A percentile compares a stretch with the other conserved stretches of the same genome.
Evolutionary conservation across 2,329 filamentous ascomycete genomes (phyloP).

Genomic region (Mollisia scopiformis): DNA sequence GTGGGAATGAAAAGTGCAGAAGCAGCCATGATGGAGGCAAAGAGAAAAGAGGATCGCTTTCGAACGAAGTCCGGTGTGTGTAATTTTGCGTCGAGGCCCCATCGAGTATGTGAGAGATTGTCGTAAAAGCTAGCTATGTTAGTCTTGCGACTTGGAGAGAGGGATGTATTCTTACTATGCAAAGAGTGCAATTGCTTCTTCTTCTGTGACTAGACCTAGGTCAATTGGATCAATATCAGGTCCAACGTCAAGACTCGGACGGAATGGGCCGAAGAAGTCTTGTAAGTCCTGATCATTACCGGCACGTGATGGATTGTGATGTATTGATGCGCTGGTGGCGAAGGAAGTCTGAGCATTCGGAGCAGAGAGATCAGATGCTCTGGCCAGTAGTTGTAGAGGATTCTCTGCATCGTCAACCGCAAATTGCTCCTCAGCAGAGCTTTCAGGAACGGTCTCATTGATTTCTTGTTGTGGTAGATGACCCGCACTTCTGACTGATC

Average conservation of each 20-base stretch:
- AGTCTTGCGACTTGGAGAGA: background rate
- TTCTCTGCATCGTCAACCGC: constrained; percentile 76
- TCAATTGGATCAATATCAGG: constrained; percentile 69
- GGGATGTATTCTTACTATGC: constrained; percentile 54
- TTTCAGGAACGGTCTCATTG: constrained; percentile 12
- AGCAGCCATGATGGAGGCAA: constrained; percentile 71
- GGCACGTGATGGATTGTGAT: background rate
- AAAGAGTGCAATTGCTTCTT: constrained; percentile 67
- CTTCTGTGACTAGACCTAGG: constrained; percentile 67
- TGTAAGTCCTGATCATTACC: constrained; percentile 53
- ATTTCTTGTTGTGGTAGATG: background rate
- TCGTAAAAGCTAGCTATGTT: constrained; percentile 60
- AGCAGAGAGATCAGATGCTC: constrained; percentile 64
- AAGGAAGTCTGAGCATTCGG: constrained; percentile 15
- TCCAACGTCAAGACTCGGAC: constrained; percentile 64
- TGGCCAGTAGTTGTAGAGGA: constrained; percentile 71
- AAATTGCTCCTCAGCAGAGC: constrained; percentile 52
- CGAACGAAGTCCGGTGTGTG: constrained; percentile 70
- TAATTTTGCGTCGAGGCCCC: constrained; percentile 70
- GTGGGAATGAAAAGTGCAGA: constrained; percentile 69
- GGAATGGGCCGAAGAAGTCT: constrained; percentile 68
- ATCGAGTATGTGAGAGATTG: constrained; percentile 72
- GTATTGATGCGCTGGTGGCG: background rate
- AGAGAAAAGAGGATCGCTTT: constrained; percentile 69
- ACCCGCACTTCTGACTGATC: background rate